Evolutionary conservation across 805 yeast species (phyloP), one percentile per base, ranked within the genome.

Genomic region (Hanseniaspora guilliermondii): DNA sequence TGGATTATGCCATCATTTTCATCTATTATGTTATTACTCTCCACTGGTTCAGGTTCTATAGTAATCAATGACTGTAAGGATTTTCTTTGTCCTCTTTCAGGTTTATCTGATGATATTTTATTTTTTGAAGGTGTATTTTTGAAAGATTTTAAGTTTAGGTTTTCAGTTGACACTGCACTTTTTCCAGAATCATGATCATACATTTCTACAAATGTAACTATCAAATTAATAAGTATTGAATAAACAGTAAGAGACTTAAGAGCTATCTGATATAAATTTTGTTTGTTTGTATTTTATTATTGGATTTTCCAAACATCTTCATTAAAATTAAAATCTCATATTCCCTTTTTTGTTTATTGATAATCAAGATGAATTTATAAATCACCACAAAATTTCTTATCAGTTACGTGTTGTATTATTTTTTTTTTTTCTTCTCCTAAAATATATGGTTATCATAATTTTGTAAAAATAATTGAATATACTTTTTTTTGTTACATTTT

Each of bases 21-120:
- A 9, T 35, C 27, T 12, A 41, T 27, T 2, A 38, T 6, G 11
- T 50, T 22, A 14, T 24, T 30, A 2, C 42, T 3, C 2, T 21
- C 14, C n/a, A 41, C 25, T 7, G 54, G 54, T 19, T 50, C 54
- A 19, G 54, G 54, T 14, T 50, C 54, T 21, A 50, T 50, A 6
- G 54, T 24, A 12, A 50, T 40, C 19, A 50, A n/a, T 4, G 48
- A 24, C 19, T 50, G 54, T 11, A 42, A 19, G 11, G 54, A 50
- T 19, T 42, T 50, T 25, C 48, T 19, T 25, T 35, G 42, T 17
- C 16, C 27, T 12, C 3, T 2, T 17, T 25, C 7, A 17, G 14
- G 4, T 4, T 32, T 37, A n/a, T 25, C 35, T 14, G 42, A 2
- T 4, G 17, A 16, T 4, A 21, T 16, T 1, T 17, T 25, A n/a